Evolutionary conservation across 768 basidiomycete species (phyloP).

Genomic region (Lactarius tabidus): DNA sequence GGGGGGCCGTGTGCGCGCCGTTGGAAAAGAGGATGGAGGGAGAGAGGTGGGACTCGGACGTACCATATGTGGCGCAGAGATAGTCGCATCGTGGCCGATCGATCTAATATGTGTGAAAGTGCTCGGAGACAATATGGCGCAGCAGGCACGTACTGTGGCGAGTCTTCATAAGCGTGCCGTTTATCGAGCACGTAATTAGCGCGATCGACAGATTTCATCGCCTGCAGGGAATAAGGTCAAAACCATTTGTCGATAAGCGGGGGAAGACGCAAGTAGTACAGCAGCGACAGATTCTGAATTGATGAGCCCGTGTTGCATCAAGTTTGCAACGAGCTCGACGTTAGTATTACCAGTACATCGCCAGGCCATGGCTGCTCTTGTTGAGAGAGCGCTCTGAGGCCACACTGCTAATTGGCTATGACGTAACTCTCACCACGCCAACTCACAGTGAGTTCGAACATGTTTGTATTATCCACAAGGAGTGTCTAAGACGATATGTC

Average conservation of each 20-base stretch:
- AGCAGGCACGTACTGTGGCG: slow-evolving; percentile 40
- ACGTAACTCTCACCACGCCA: not conserved
- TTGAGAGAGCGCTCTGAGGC: not conserved
- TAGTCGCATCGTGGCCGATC: slow-evolving; percentile 86
- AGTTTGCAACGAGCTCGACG: slow-evolving; percentile 65
- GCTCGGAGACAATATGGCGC: not conserved
- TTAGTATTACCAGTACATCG: slow-evolving; percentile 67
- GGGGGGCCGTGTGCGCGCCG: not conserved
- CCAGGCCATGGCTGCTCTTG: slow-evolving; percentile 68
- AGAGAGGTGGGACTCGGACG: not conserved
- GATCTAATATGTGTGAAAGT: slow-evolving; percentile 29
- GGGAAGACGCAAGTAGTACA: slow-evolving; percentile 40
- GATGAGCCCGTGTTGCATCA: slow-evolving; percentile 53
- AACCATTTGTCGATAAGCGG: not conserved
- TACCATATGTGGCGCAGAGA: slow-evolving; percentile 78
- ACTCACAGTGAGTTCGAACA: not conserved
- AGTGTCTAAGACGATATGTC: too few relatives aligned
- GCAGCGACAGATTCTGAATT: slow-evolving; percentile 49
- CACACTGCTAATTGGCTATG: not conserved
- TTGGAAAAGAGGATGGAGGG: not conserved
- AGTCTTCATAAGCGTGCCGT: slow-evolving; percentile 44
- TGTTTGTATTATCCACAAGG: too few relatives aligned
- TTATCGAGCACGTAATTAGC: slow-evolving; percentile 42
- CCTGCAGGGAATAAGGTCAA: slow-evolving; percentile 30
- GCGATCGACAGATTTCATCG: slow-evolving; percentile 46